A percentile compares a stretch with the other conserved stretches of the same genome.
Evolutionary conservation across 345 rosid species (phyloP).

Genomic region (Camelina neglecta): DNA sequence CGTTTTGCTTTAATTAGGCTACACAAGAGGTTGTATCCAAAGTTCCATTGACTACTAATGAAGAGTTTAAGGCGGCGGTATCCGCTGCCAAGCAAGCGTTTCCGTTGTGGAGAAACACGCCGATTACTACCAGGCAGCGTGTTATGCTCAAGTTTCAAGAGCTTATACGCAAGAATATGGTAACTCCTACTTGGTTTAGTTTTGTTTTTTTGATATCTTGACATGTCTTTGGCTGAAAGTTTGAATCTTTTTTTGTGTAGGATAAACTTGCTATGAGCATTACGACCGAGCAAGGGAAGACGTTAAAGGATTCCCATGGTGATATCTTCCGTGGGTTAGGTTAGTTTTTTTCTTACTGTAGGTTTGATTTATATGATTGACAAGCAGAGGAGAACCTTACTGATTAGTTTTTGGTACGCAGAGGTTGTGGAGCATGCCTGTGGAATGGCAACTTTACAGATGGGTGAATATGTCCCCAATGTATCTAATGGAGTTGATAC

Average conservation of each 20-base stretch:
- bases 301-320: conserved; percentile 96
- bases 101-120: conserved; percentile 86
- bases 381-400: neutral
- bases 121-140: conserved; percentile 86
- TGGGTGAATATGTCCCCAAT: conserved; percentile 95
- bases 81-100: conserved; percentile 88
- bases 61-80: conserved; percentile 91
- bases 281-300: conserved; percentile 96
- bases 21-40: conserved; percentile 91
- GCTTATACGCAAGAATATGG: conserved; percentile 89
- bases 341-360: conserved; percentile 37
- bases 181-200: conserved; percentile 35
- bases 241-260: conserved; percentile 47
- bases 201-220: conserved; percentile 16
- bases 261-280: conserved; percentile 91
- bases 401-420: conserved; percentile 34
- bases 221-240: conserved; percentile 5
- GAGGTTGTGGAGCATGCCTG: conserved; percentile 99
- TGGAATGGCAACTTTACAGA: conserved; percentile 94
- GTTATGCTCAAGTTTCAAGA: conserved; percentile 92
- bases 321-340: conserved; percentile 98
- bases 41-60: conserved; percentile 85
- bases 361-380: conserved; percentile 16
- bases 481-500: conserved; percentile 95
- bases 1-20: conserved; percentile 53